Conservation (phyloP, 495 filamentous ascomycete genomes). For the Clavariopsis aquatica region DNA sequence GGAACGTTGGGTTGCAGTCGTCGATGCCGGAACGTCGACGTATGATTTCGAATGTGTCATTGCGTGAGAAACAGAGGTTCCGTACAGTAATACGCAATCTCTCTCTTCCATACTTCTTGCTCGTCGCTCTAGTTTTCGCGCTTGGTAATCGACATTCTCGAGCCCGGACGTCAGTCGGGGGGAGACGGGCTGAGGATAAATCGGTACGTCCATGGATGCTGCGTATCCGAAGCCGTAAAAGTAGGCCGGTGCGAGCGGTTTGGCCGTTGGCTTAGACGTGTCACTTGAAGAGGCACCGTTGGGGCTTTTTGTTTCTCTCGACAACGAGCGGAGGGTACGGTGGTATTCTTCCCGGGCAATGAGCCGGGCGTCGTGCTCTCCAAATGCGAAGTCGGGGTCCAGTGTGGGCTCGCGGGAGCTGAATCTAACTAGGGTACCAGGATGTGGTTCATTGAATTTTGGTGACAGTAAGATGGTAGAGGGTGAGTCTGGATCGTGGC, state of each 20-base stretch:
- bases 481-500: not conserved
- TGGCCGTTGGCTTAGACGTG: too few species aligned
- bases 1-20: not conserved
- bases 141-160: constrained; percentile 10
- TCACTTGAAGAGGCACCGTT: too few species aligned
- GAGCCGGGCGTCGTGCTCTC: not conserved
- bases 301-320: not conserved
- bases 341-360: not conserved
- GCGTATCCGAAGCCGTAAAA: not conserved
- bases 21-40: not conserved
- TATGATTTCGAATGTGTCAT: not conserved
- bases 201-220: too few species aligned
- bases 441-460: not conserved
- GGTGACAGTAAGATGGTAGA: not conserved
- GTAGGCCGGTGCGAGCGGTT: not conserved
- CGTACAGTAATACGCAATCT: not conserved
- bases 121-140: not conserved
- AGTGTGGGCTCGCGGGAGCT: too few species aligned
- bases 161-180: not conserved
- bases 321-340: not conserved
- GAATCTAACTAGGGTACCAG: not conserved
- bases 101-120: not conserved
- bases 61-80: not conserved
- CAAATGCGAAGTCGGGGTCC: not conserved
- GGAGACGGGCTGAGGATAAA: too few species aligned